phyloP scores from a whole-genome alignment of 2,329 filamentous ascomycete species.

The Pseudogymnoascus pannorum region DNA sequence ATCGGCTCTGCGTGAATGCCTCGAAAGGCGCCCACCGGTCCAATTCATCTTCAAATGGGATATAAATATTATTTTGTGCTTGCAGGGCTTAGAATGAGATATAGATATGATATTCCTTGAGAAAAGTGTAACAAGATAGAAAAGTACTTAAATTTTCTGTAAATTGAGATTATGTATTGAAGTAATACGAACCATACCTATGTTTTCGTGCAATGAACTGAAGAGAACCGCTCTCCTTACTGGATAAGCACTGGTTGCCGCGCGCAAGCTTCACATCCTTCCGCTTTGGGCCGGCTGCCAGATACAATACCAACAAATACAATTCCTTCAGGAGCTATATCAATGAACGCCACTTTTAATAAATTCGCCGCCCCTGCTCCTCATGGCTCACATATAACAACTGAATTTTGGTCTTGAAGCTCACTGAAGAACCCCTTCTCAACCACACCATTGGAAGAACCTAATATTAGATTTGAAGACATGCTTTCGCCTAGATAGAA shows the following conservation, averaged over 20 bases:
- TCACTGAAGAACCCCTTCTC: neutral
- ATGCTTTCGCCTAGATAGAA: neutral
- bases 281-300: neutral
- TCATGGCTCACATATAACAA: neutral
- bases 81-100: neutral
- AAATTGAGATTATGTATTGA: neutral
- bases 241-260: conserved; percentile 1
- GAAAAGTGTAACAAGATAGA: neutral
- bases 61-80: neutral
- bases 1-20: conserved; percentile 33
- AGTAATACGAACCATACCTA: neutral
- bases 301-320: neutral
- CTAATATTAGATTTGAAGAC: neutral
- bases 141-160: neutral
- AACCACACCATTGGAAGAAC: neutral
- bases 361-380: neutral
- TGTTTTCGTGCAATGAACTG: neutral
- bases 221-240: neutral
- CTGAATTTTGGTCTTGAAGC: neutral
- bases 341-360: neutral
- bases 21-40: conserved; percentile 41
- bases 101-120: neutral
- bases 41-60: conserved; percentile 38
- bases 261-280: neutral
- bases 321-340: neutral